phyloP scores from a whole-genome alignment of 768 basidiomycete genomes.

The Macrocybe gigantea region DNA sequence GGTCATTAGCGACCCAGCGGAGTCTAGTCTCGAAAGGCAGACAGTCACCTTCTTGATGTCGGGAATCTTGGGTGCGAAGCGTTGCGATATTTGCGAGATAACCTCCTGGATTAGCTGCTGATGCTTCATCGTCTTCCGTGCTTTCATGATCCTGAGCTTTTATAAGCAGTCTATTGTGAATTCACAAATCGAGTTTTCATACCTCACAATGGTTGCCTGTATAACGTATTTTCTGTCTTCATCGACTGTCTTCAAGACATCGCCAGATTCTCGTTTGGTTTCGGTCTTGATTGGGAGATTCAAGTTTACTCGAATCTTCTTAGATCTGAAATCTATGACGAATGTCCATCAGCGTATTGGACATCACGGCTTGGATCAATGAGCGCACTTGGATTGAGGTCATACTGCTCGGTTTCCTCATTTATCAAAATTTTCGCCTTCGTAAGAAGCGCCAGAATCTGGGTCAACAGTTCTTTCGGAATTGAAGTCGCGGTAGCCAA shows the following conservation, averaged over 20 bases:
- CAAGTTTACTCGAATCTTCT: conserved; percentile 89
- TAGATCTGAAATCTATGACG: conserved; percentile 74
- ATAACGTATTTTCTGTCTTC: conserved; percentile 97
- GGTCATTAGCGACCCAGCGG: conserved; percentile 5
- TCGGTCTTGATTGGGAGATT: conserved; percentile 94
- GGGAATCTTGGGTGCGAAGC: conserved; percentile 89
- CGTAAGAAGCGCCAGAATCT: conserved; percentile 63
- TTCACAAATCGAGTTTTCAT: conserved; percentile 11
- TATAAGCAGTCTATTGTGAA: too few relatives aligned
- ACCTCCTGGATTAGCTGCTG: conserved; percentile 87
- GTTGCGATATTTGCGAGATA: conserved; percentile 80
- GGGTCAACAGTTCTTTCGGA: conserved; percentile 72
- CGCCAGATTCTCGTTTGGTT: conserved; percentile 82
- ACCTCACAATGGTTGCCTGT: conserved; percentile 90
- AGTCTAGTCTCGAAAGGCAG: neutral
- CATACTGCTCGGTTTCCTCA: conserved; percentile 86
- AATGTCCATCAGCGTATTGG: neutral
- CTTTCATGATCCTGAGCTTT: conserved; percentile 79
- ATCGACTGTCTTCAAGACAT: conserved; percentile 91
- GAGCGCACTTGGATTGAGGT: conserved; percentile 65
- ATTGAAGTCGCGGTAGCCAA: conserved; percentile 75
- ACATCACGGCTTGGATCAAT: neutral
- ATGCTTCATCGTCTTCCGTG: conserved; percentile 93
- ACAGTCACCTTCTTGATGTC: conserved; percentile 87
- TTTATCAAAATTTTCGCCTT: conserved; percentile 89